These are phyloP conservation scores for Botrytis fragariae DNA, from an alignment of 2,329 filamentous ascomycete genomes.

Conservation along the genomic window DNA sequence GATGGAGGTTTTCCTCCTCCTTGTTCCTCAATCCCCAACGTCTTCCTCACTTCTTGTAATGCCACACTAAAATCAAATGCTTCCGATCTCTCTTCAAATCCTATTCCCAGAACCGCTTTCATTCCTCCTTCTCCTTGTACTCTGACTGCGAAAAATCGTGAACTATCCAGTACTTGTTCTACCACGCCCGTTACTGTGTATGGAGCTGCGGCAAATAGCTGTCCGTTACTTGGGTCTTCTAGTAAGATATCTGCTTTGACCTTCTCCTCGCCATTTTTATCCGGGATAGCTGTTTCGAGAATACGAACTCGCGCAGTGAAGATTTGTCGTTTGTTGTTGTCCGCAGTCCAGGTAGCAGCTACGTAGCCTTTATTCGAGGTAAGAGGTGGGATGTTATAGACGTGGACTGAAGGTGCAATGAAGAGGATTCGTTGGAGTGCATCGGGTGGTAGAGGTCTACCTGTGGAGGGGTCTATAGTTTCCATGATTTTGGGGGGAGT, in stretches of 20 bases:
- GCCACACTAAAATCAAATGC: constrained; percentile 84
- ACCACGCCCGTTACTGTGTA: constrained; percentile 66
- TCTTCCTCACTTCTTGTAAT: constrained; percentile 73
- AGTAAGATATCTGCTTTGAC: constrained; percentile 75
- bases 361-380: constrained; percentile 75
- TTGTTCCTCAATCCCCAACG: constrained; percentile 58
- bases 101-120: constrained; percentile 78
- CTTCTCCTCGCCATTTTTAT: constrained; percentile 46
- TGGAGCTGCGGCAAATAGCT: constrained; percentile 80
- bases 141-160: constrained; percentile 79
- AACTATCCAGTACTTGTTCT: constrained; percentile 75
- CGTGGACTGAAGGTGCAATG: constrained; percentile 69
- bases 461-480: constrained; percentile 66
- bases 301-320: constrained; percentile 81
- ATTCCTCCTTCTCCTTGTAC: constrained; percentile 73
- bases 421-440: constrained; percentile 85
- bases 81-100: constrained; percentile 82
- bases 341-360: constrained; percentile 72
- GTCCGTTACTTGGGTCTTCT: constrained; percentile 69
- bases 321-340: constrained; percentile 68
- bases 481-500: constrained; percentile 30
- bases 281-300: constrained; percentile 66
- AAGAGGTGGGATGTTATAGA: constrained; percentile 84
- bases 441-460: constrained; percentile 63
- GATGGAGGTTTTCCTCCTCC: constrained; percentile 36